phyloP scores from a whole-genome alignment of 2,329 filamentous ascomycete genomes.

The Graphium sp. region DNA sequence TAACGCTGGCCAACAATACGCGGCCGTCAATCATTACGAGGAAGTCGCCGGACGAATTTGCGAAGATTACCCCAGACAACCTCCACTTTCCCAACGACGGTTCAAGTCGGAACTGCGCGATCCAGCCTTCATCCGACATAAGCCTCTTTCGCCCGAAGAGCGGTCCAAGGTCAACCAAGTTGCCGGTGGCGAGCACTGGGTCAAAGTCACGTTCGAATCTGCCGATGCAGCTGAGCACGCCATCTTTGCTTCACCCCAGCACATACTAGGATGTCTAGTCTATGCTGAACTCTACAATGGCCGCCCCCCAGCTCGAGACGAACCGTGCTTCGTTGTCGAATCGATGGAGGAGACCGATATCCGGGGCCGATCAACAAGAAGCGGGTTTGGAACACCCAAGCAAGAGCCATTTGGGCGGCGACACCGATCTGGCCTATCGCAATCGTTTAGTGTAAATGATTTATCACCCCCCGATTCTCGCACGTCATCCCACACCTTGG shows the following conservation, averaged over 20 bases:
- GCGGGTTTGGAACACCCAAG: no score
- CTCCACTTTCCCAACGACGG: conserved; percentile 51
- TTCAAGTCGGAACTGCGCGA: conserved; percentile 63
- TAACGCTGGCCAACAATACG: conserved; percentile 53
- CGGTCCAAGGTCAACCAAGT: conserved; percentile 66
- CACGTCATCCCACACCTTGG: conserved; percentile 37
- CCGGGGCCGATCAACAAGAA: no score
- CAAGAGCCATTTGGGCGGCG: no score
- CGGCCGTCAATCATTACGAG: conserved; percentile 79
- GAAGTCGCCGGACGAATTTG: conserved; percentile 72
- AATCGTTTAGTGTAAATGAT: no score
- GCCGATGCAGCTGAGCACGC: conserved; percentile 54
- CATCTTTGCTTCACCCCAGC: conserved; percentile 52
- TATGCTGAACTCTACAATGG: conserved; percentile 56
- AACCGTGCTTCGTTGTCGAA: conserved; percentile 38
- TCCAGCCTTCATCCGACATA: conserved; percentile 49
- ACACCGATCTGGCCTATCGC: no score
- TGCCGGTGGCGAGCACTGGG: conserved; percentile 79
- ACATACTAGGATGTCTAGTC: conserved; percentile 52
- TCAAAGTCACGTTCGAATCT: conserved; percentile 71
- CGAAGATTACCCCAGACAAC: conserved; percentile 81
- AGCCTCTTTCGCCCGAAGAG: conserved; percentile 52
- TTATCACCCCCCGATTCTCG: conserved; percentile 26
- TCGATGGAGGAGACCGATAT: conserved; percentile 16
- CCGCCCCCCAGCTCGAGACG: conserved; percentile 45